These are phyloP conservation scores for Coemansia asiatica DNA, from an alignment of 192 early-diverging fungal genomes.

Conservation along the genomic window DNA sequence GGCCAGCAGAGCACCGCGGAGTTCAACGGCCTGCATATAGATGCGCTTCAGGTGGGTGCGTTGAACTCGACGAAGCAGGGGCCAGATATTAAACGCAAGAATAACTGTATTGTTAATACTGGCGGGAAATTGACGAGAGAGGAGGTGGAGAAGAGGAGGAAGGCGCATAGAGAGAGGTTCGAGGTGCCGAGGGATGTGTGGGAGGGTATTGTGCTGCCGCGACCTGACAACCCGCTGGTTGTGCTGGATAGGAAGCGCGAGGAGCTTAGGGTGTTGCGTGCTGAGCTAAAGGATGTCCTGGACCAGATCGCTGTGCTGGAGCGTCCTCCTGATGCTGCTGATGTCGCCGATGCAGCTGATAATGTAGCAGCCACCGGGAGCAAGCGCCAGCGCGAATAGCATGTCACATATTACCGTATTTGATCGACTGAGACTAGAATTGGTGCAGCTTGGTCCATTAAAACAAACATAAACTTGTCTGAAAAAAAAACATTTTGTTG, in stretches of 20 bases:
- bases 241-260: slow-evolving; percentile 64
- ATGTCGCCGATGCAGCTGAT: neutral
- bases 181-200: slow-evolving; percentile 71
- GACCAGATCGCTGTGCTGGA: slow-evolving; percentile 54
- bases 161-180: slow-evolving; percentile 76
- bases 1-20: slow-evolving; percentile 96
- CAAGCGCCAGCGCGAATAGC: slow-evolving; percentile 49
- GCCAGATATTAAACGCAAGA: slow-evolving; percentile 83
- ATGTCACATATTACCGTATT: no score
- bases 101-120: slow-evolving; percentile 92
- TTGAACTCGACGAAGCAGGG: slow-evolving; percentile 83
- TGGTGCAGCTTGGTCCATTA: no score
- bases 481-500: no score
- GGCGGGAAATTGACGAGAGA: slow-evolving; percentile 78
- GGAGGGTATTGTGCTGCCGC: slow-evolving; percentile 69
- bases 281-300: slow-evolving; percentile 63
- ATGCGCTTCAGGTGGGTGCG: slow-evolving; percentile 81
- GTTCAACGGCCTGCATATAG: slow-evolving; percentile 90
- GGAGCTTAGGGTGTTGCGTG: slow-evolving; percentile 60
- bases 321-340: neutral
- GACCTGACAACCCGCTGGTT: slow-evolving; percentile 64
- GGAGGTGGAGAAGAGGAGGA: slow-evolving; percentile 66
- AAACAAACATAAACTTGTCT: no score
- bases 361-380: slow-evolving; percentile 7
- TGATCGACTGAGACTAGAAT: no score